phyloP scores from a whole-genome alignment of 257 asterid genomes.

The Ophiorrhiza pumila region DNA sequence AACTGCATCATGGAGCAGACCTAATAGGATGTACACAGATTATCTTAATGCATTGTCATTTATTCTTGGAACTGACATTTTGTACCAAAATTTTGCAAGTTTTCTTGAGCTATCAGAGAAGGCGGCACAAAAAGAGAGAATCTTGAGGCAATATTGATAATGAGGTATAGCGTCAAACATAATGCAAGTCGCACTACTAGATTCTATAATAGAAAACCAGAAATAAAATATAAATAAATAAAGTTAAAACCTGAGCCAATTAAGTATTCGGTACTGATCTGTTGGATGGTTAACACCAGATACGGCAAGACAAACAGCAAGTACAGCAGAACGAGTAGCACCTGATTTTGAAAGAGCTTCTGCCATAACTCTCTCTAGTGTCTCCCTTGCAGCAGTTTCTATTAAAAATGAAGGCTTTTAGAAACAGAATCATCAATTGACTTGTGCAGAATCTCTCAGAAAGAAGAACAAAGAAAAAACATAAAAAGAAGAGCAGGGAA shows the following conservation, averaged over 20 bases:
- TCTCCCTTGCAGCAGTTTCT: constrained; percentile 80
- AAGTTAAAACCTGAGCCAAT: constrained; percentile 63
- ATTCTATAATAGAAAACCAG: neutral
- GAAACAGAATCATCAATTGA: neutral
- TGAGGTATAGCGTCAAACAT: neutral
- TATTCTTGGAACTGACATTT: neutral
- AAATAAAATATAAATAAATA: neutral
- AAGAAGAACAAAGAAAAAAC: neutral
- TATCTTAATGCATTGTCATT: neutral
- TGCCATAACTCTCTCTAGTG: constrained; percentile 76
- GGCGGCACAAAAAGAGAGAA: neutral
- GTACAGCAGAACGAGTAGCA: constrained; percentile 59
- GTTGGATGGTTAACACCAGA: constrained; percentile 78
- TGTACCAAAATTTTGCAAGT: neutral
- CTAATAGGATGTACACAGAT: neutral
- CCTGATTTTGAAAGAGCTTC: constrained; percentile 67
- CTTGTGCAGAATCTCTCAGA: neutral
- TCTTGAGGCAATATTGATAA: neutral
- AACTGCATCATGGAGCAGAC: neutral
- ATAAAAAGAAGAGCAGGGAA: neutral
- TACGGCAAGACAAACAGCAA: constrained; percentile 80
- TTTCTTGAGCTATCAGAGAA: neutral
- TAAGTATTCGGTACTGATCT: constrained; percentile 59
- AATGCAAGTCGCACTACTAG: neutral
- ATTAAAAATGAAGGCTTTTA: constrained; percentile 4